Conservation (phyloP, 202 grass and related monocot genomes). For the Schoenoplectus tabernaemontani region DNA sequence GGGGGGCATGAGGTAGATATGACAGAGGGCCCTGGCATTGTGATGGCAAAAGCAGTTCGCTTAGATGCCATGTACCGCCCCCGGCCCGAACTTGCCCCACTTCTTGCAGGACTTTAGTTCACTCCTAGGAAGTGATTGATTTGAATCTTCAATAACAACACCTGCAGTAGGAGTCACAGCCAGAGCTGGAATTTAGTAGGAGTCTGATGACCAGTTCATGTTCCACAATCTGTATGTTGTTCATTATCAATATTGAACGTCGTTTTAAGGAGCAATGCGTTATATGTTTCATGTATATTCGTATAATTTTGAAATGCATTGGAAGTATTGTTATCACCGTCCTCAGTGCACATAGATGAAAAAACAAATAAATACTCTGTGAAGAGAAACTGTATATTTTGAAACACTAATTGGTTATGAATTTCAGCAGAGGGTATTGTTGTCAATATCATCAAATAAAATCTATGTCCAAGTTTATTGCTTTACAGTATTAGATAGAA, state of each 20-base stretch:
- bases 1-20: slow-evolving; percentile 24
- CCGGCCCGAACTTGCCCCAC: not conserved
- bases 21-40: slow-evolving; percentile 8
- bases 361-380: too few species aligned
- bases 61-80: slow-evolving; percentile 38
- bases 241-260: too few species aligned
- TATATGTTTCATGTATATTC: too few species aligned
- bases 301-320: too few species aligned
- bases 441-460: not conserved
- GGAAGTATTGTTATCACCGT: too few species aligned
- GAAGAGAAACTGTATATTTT: too few species aligned
- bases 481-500: too few species aligned
- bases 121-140: not conserved
- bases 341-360: too few species aligned
- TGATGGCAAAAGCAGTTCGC: slow-evolving; percentile 18
- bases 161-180: not conserved
- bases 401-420: not conserved
- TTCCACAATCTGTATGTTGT: not conserved
- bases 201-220: not conserved
- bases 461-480: not conserved
- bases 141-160: not conserved
- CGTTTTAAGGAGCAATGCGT: too few species aligned
- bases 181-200: not conserved
- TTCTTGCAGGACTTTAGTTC: slow-evolving; percentile 17
- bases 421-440: too few species aligned